Conservation (phyloP, 2,329 filamentous ascomycete species). For the Aspergillus jensenii region DNA sequence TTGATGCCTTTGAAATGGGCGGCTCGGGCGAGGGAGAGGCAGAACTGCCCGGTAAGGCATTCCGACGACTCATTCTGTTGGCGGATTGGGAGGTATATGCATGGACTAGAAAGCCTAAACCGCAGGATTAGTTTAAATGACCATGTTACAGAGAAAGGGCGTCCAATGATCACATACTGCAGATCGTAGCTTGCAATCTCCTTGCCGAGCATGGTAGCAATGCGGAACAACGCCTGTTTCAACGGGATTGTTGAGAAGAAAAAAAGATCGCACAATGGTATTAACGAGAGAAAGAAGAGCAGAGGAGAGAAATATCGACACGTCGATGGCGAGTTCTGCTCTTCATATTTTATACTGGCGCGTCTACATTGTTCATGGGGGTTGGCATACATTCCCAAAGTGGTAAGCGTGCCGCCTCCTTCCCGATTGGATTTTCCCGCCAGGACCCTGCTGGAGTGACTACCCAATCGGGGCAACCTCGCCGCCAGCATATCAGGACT, state of each 20-base stretch:
- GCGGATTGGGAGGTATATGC: slow-evolving; percentile 15
- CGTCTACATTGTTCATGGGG: not conserved
- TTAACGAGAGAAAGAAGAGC: not conserved
- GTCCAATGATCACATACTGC: not conserved
- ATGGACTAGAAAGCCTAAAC: slow-evolving; percentile 17
- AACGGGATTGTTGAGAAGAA: too few species aligned
- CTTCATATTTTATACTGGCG: not conserved
- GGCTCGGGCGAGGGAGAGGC: slow-evolving; percentile 7
- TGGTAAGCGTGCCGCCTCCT: not conserved
- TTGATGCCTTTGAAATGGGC: slow-evolving; percentile 15
- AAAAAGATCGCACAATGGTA: not conserved
- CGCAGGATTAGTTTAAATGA: not conserved
- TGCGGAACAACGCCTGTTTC: not conserved
- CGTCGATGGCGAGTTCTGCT: not conserved
- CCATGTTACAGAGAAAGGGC: too few species aligned
- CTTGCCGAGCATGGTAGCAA: not conserved
- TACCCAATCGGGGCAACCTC: too few species aligned
- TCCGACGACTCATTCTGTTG: not conserved
- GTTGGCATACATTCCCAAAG: not conserved
- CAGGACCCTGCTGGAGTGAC: too few species aligned
- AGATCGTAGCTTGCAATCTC: not conserved
- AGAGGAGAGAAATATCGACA: not conserved
- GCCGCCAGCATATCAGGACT: too few species aligned
- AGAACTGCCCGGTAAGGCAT: slow-evolving; percentile 15
- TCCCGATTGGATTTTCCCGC: not conserved